Evolutionary conservation across 805 yeast genomes (phyloP), one percentile per base, ranked within the genome.

Genomic region (Maudiozyma pseudohumilis): DNA sequence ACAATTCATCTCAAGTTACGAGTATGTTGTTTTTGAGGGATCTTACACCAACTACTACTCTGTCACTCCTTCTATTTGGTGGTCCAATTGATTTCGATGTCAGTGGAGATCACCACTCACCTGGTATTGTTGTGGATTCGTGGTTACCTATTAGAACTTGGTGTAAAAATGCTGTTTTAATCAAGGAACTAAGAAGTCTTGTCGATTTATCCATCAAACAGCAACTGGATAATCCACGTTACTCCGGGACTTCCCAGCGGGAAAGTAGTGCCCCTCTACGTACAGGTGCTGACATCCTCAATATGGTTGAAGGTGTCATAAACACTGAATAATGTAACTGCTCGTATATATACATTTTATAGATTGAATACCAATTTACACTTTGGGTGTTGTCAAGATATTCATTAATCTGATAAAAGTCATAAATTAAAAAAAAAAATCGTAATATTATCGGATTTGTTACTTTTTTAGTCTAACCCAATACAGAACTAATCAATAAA

Each of bases 101-200:
- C 9, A 42, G 52, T n/a, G 56, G 68, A 0, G 63, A 71, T 1
- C 68, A 64, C 29, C 69, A 77, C 4, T 72, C 87, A 0, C 94
- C 95, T 0, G 96, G 96, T 17, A 73, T 92, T 25, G 76, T 86
- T 7, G 63, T 89, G 39, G 95, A 85, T 47, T 70, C 70, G n/a
- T 88, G 97, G 96, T 60, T 85, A 24, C 94, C 96, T 0, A 69
- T 89, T 10, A 69, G 84, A 43, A 85, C 96, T 1, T 89, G 96
- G 96, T 81, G 95, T 45, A 83, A 92, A 46, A 85, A 88, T 50
- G 97, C 88, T 1, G 95, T 89, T 2, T 62, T 89, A 33, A 70
- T 88, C 22, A 81, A 83, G 40, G 75, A 80, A 41, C 60, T 89
- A 39, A 65, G 94, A 48, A 52, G 60, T 9, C 55, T 85, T 33